Percentiles rank a stretch among this genome's conserved stretches.
These are phyloP conservation scores for Mycena filopes DNA, from an alignment of 768 basidiomycete species.

Conservation along the genomic window DNA sequence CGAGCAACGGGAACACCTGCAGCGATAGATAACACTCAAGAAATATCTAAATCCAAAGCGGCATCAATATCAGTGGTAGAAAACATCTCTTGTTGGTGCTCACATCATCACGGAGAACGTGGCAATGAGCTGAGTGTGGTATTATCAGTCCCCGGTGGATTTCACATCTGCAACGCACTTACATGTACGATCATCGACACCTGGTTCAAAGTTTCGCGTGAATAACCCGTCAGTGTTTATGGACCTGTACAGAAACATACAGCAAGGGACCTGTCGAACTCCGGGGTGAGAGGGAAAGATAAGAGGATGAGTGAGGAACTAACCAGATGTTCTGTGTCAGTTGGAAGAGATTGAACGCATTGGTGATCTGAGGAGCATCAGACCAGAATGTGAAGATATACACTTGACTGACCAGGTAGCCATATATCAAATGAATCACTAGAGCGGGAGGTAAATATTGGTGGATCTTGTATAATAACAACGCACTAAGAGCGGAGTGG, in stretches of 20 bases:
- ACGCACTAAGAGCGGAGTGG: not conserved
- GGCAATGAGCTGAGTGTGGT: not conserved
- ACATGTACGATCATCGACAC: slow-evolving; percentile 11
- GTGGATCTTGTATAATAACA: too few relatives aligned
- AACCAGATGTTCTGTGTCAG: slow-evolving; percentile 10
- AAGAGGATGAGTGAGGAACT: too few relatives aligned
- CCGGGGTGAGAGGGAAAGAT: too few relatives aligned
- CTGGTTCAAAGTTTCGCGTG: too few relatives aligned
- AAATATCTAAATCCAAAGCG: slow-evolving; percentile 14
- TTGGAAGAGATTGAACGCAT: slow-evolving; percentile 4
- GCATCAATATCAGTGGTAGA: too few relatives aligned
- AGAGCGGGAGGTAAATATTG: not conserved
- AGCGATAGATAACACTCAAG: slow-evolving; percentile 9
- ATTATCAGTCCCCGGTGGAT: not conserved
- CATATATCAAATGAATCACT: not conserved
- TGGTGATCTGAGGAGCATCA: not conserved
- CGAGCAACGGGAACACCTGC: not conserved
- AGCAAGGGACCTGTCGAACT: too few relatives aligned
- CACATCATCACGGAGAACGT: not conserved
- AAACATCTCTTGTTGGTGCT: not conserved
- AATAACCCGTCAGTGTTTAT: too few relatives aligned
- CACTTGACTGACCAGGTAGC: not conserved
- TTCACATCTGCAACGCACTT: not conserved
- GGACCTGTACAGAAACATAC: too few relatives aligned
- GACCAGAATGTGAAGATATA: not conserved